Conservation (phyloP, 352 stramenopile species). For the Pythium brassicae region DNA sequence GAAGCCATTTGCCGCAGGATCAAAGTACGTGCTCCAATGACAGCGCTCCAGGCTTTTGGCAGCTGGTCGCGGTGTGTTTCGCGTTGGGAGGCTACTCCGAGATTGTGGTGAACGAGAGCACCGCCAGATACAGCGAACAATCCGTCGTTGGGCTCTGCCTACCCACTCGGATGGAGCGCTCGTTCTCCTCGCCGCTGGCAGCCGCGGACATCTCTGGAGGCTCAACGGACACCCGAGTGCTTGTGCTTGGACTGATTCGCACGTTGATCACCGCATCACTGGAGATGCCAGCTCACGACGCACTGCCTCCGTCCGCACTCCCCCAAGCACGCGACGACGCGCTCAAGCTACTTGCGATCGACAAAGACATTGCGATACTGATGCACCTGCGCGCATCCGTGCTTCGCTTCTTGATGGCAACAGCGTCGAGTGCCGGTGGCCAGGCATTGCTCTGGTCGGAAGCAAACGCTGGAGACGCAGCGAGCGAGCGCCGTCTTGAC, state of each 20-base stretch:
- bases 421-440: neutral
- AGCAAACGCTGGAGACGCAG: neutral
- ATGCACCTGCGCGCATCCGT: slow-evolving; percentile 17
- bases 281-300: neutral
- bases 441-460: neutral
- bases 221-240: neutral
- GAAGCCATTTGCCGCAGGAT: neutral
- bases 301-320: neutral
- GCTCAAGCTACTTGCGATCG: neutral
- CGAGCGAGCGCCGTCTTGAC: neutral
- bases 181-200: slow-evolving; percentile 4
- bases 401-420: slow-evolving; percentile 20
- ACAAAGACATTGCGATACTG: neutral
- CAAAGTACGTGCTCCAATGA: neutral
- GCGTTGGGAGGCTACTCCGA: slow-evolving; percentile 11
- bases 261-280: neutral
- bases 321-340: neutral
- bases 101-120: neutral
- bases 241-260: neutral
- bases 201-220: neutral
- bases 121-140: neutral
- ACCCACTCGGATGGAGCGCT: neutral
- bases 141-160: neutral
- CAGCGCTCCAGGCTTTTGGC: neutral
- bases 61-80: neutral